Percentiles rank a stretch among this genome's conserved stretches.
These are phyloP conservation scores for Myriosclerotinia duriaeana DNA, from an alignment of 2,329 filamentous ascomycete species.

Conservation along the genomic window DNA sequence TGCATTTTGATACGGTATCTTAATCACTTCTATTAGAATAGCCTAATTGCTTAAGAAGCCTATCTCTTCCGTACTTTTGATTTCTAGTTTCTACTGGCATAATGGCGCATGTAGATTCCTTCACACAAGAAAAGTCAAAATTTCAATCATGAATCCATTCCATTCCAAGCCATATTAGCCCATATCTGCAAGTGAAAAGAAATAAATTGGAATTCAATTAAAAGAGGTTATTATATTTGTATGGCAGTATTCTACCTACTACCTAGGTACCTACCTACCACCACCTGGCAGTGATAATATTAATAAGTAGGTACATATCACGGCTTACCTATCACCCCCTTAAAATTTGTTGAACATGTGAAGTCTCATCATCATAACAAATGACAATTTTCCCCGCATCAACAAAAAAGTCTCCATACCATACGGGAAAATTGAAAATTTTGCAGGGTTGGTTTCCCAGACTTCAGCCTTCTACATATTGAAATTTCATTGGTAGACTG, in stretches of 20 bases:
- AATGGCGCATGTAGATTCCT: conserved; percentile 31
- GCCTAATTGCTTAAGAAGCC: conserved; percentile 36
- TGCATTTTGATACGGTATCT: conserved; percentile 30
- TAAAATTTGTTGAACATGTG: no score
- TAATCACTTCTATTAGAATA: conserved; percentile 38
- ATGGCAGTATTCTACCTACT: no score
- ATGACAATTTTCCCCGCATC: not conserved
- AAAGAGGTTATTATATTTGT: no score
- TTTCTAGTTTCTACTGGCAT: conserved; percentile 30
- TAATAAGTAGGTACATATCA: no score
- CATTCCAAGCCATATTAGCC: not conserved
- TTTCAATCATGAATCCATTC: conserved; percentile 24
- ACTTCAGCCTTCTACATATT: conserved; percentile 11
- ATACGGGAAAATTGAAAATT: not conserved
- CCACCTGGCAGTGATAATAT: no score
- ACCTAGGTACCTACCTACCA: no score
- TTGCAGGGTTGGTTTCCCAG: conserved; percentile 6
- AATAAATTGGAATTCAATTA: not conserved
- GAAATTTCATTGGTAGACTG: not conserved
- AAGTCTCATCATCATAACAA: not conserved
- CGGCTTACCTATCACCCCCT: no score
- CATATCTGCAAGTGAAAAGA: not conserved
- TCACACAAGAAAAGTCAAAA: conserved; percentile 29
- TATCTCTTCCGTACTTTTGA: conserved; percentile 25
- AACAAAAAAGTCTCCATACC: not conserved